Percentiles rank a stretch among this genome's conserved stretches.
phyloP scores from a whole-genome alignment of 73 alveolate species.

The Urostyla sp. region DNA sequence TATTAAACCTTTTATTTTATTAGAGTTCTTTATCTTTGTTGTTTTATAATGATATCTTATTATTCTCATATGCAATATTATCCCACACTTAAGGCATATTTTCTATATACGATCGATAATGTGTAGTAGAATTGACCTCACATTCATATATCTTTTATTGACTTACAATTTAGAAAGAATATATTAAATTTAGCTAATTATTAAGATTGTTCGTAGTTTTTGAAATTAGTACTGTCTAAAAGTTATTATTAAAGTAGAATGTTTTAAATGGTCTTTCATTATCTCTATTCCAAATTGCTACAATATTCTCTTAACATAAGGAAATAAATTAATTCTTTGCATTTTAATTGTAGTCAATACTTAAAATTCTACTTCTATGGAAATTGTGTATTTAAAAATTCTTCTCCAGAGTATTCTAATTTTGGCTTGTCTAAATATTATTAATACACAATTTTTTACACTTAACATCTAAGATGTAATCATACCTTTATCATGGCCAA shows the following conservation, averaged over 20 bases:
- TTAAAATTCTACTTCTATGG: slow-evolving; percentile 3
- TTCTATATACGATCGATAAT: slow-evolving; percentile 33
- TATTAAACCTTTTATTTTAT: not conserved
- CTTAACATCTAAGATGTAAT: slow-evolving; percentile 10
- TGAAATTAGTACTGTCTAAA: not conserved
- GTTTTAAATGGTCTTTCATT: slow-evolving; percentile 24
- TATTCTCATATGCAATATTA: slow-evolving; percentile 12
- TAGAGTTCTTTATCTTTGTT: not conserved
- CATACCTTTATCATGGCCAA: slow-evolving; percentile 36
- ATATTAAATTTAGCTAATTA: not conserved
- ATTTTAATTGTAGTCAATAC: not conserved
- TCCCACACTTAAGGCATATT: slow-evolving; percentile 22
- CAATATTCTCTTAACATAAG: slow-evolving; percentile 21
- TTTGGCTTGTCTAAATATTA: not conserved
- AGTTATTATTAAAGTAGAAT: slow-evolving; percentile 7
- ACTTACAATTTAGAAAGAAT: not conserved
- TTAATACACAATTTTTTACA: not conserved
- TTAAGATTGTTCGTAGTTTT: not conserved
- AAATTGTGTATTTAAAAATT: slow-evolving; percentile 25
- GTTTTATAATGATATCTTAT: not conserved
- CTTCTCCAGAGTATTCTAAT: slow-evolving; percentile 20
- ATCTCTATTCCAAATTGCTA: not conserved
- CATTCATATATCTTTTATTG: slow-evolving; percentile 6
- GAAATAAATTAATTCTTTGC: not conserved
- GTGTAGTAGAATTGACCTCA: slow-evolving; percentile 3